Evolutionary conservation across 2,329 filamentous ascomycete species (phyloP).

Genomic region (Dothistroma pini): DNA sequence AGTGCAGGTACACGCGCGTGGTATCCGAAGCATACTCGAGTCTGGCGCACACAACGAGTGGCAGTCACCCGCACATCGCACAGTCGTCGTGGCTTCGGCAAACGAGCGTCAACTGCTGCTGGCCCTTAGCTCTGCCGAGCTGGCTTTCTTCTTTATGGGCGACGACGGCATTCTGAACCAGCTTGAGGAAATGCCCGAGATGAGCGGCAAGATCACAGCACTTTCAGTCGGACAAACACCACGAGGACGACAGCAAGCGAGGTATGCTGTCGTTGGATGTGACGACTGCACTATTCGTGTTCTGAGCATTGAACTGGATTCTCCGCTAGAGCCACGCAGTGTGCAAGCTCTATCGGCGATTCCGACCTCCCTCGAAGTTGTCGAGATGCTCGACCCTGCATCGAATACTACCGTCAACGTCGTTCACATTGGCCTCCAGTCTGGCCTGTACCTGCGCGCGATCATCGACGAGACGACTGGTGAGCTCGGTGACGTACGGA

Average conservation of each 20-base stretch:
- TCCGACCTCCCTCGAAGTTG: constrained; percentile 83
- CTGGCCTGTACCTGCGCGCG: constrained; percentile 91
- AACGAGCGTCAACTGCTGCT: constrained; percentile 93
- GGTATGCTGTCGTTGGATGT: constrained; percentile 92
- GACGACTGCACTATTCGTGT: constrained; percentile 96
- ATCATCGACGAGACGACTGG: constrained; percentile 94
- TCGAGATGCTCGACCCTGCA: constrained; percentile 92
- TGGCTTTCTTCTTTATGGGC: constrained; percentile 98
- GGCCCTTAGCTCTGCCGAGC: constrained; percentile 90
- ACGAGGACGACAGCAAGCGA: constrained; percentile 81
- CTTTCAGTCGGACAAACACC: constrained; percentile 92
- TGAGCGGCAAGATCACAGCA: constrained; percentile 92
- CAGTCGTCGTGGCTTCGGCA: constrained; percentile 89
- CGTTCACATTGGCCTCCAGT: constrained; percentile 92
- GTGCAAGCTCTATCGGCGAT: constrained; percentile 90
- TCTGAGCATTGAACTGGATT: constrained; percentile 52
- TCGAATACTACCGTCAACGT: constrained; percentile 86
- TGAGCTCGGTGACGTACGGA: constrained; percentile 89
- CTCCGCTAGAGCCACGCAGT: constrained; percentile 87
- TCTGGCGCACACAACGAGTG: constrained; percentile 82
- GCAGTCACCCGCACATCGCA: constrained; percentile 87
- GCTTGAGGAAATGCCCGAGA: constrained; percentile 78
- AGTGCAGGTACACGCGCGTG: constrained; percentile 93
- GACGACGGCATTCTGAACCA: constrained; percentile 79
- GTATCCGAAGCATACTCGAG: constrained; percentile 83